Conservation (phyloP, 345 rosid genomes). For the Psidium friedrichsthalianum region DNA sequence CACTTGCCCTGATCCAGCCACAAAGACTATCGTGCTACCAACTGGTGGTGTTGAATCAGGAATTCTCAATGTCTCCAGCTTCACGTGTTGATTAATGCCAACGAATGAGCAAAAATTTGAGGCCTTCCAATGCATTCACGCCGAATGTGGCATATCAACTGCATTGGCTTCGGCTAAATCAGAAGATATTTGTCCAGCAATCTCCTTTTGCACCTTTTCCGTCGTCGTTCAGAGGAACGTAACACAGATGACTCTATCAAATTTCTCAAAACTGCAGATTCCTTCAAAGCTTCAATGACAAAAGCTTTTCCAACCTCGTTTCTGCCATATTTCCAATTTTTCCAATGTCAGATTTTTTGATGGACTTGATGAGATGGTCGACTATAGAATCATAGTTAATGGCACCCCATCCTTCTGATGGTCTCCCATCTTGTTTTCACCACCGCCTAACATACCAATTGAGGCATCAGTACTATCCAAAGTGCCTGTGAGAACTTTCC, state of each 20-base stretch:
- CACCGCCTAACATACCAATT: background rate
- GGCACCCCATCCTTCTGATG: background rate
- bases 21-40: background rate
- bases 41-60: background rate
- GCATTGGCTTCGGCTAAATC: background rate
- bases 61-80: background rate
- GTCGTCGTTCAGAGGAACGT: background rate
- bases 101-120: background rate
- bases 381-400: background rate
- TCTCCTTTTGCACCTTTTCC: background rate
- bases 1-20: background rate
- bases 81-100: background rate
- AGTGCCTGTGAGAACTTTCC: background rate
- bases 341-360: background rate
- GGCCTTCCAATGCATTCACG: background rate
- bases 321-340: background rate
- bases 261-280: background rate
- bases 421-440: background rate
- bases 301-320: background rate
- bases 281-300: background rate
- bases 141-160: background rate
- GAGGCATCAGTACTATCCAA: background rate
- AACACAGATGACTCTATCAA: background rate
- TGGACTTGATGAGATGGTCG: background rate
- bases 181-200: background rate